A percentile compares a stretch with the other conserved stretches of the same genome.
These are phyloP conservation scores for Didymella sp. DNA, from an alignment of 2,329 filamentous ascomycete genomes.

Conservation along the genomic window DNA sequence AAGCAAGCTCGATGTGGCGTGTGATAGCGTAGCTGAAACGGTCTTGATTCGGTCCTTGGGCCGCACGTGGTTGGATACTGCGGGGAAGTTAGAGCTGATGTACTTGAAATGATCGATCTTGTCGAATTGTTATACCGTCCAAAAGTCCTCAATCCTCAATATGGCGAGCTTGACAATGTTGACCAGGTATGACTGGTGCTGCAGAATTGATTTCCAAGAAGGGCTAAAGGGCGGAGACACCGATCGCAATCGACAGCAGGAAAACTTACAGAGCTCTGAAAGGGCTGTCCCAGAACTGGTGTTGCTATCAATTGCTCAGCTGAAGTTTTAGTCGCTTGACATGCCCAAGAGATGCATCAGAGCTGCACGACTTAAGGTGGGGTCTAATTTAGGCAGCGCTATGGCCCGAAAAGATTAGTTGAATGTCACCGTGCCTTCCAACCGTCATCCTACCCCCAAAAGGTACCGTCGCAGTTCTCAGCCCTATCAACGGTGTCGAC, in stretches of 20 bases:
- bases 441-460: conserved; percentile 2
- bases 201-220: conserved; percentile 21
- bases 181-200: conserved; percentile 18
- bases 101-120: background rate
- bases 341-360: conserved; percentile 2
- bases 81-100: conserved; percentile 1
- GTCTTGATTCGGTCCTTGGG: conserved; percentile 3
- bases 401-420: conserved; percentile 11
- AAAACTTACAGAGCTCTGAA: conserved; percentile 1
- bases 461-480: conserved; percentile 12
- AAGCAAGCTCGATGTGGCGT: conserved; percentile 5
- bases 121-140: background rate
- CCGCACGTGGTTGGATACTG: conserved; percentile 2
- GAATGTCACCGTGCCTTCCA: conserved; percentile 16
- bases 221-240: conserved; percentile 15
- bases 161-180: conserved; percentile 20
- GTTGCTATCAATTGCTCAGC: conserved; percentile 10
- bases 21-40: conserved; percentile 8
- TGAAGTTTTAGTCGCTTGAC: conserved; percentile 12
- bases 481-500: conserved; percentile 9
- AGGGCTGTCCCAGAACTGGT: conserved; percentile 11
- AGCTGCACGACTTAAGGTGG: conserved; percentile 10
- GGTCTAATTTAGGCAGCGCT: too few relatives aligned
- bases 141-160: background rate
- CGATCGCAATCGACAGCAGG: background rate